Evolutionary conservation across 441 rosid species (phyloP).

Genomic region (Aleurites moluccanus): DNA sequence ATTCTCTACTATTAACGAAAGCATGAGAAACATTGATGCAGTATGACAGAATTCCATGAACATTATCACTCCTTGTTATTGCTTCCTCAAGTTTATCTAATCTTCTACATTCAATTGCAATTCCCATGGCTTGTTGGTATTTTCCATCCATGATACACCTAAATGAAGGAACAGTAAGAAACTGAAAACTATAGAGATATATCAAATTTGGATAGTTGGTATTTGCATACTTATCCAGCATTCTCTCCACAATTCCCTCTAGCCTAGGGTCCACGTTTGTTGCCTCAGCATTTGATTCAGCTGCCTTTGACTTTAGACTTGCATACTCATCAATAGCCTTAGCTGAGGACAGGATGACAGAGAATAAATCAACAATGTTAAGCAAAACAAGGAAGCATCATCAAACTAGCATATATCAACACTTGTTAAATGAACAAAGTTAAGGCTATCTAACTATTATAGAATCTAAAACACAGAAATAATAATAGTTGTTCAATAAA

Average conservation of each 20-base stretch:
- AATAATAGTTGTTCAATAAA: neutral
- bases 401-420: neutral
- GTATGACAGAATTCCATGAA: slow-evolving; percentile 73
- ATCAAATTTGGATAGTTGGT: slow-evolving; percentile 9
- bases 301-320: slow-evolving; percentile 72
- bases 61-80: slow-evolving; percentile 81
- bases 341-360: slow-evolving; percentile 45
- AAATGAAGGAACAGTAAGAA: slow-evolving; percentile 24
- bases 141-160: slow-evolving; percentile 95
- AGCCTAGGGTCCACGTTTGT: slow-evolving; percentile 75
- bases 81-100: slow-evolving; percentile 98
- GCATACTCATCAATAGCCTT: slow-evolving; percentile 99
- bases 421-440: neutral
- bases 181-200: slow-evolving; percentile 3
- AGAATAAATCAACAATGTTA: slow-evolving; percentile 5
- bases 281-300: slow-evolving; percentile 61
- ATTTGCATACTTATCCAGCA: slow-evolving; percentile 84
- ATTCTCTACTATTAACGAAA: slow-evolving; percentile 83
- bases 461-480: neutral
- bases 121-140: slow-evolving; percentile 98
- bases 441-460: neutral
- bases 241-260: slow-evolving; percentile 95
- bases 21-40: slow-evolving; percentile 88
- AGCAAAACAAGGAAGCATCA: neutral
- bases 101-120: slow-evolving; percentile 93